These are phyloP conservation scores for Saccharomycopsis hybrid DNA, from an alignment of 1,139 yeast species.

Conservation along the genomic window DNA sequence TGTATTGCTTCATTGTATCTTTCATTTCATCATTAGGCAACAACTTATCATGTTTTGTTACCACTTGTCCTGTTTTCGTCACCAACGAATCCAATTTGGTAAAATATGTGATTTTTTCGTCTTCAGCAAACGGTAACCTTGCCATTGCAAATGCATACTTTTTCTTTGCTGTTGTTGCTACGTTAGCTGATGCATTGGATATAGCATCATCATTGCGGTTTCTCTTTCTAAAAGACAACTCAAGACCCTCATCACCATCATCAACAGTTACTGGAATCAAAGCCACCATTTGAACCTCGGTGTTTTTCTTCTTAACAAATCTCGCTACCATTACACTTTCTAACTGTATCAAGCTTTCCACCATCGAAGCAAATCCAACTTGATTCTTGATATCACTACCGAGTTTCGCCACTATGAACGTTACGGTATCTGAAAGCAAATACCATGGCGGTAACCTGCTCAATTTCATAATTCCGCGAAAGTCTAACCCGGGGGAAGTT, in stretches of 20 bases:
- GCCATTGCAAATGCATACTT: conserved; percentile 31
- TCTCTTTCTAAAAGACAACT: conserved; percentile 9
- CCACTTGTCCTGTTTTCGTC: conserved; percentile 31
- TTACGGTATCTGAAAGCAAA: conserved; percentile 50
- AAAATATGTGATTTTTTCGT: conserved; percentile 61
- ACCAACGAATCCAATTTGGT: conserved; percentile 40
- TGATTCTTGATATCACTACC: conserved; percentile 31
- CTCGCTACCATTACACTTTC: conserved; percentile 55
- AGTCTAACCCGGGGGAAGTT: conserved; percentile 48
- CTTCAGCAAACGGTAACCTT: conserved; percentile 74
- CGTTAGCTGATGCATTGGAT: too few relatives aligned
- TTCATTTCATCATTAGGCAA: conserved; percentile 33
- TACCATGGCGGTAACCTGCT: conserved; percentile 50
- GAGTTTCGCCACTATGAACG: conserved; percentile 24
- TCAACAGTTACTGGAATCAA: conserved; percentile 44
- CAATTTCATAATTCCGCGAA: conserved; percentile 52
- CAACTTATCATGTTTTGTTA: conserved; percentile 26
- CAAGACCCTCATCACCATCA: too few relatives aligned
- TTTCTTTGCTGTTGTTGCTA: too few relatives aligned
- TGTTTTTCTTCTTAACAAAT: conserved; percentile 41
- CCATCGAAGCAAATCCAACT: conserved; percentile 46
- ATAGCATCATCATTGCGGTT: conserved; percentile 23
- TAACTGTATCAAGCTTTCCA: conserved; percentile 44
- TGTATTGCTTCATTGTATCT: conserved; percentile 34
- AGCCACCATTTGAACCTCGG: conserved; percentile 51